These are phyloP conservation scores for Prinsepia uniflora DNA, from an alignment of 306 rosid species.

Conservation along the genomic window DNA sequence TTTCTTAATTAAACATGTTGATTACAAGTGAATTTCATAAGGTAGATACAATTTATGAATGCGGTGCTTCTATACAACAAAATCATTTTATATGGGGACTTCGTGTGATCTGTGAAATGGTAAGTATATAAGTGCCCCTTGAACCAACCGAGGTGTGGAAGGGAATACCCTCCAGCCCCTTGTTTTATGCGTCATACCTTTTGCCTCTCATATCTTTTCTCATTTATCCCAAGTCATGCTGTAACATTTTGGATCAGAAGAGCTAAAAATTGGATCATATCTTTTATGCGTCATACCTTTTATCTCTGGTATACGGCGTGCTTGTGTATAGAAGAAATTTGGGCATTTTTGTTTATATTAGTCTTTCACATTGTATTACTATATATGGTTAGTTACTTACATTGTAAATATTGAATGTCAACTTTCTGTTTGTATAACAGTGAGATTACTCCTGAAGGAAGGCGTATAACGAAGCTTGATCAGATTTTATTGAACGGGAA, in stretches of 20 bases:
- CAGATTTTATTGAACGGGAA: constrained; percentile 95
- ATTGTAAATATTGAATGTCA: background rate
- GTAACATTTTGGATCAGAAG: constrained; percentile 8
- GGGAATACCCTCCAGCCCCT: background rate
- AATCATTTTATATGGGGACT: background rate
- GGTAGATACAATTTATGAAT: background rate
- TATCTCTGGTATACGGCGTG: background rate
- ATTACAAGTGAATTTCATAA: background rate
- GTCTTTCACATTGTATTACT: background rate
- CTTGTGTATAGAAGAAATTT: background rate
- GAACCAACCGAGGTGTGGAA: background rate
- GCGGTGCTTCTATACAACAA: background rate
- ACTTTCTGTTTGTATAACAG: constrained; percentile 36
- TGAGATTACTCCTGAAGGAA: constrained; percentile 94
- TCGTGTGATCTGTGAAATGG: background rate
- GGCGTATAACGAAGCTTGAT: constrained; percentile 93
- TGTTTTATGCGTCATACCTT: background rate
- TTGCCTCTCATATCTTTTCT: background rate
- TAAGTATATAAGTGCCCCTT: background rate
- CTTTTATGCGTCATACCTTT: too few relatives aligned
- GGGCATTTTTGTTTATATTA: background rate
- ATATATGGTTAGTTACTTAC: background rate
- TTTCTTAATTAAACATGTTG: background rate
- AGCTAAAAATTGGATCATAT: background rate
- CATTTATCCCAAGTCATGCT: background rate